A percentile compares a stretch with the other conserved stretches of the same genome.
These are phyloP conservation scores for Phoma sp. DNA, from an alignment of 2,329 filamentous ascomycete species.

Conservation along the genomic window DNA sequence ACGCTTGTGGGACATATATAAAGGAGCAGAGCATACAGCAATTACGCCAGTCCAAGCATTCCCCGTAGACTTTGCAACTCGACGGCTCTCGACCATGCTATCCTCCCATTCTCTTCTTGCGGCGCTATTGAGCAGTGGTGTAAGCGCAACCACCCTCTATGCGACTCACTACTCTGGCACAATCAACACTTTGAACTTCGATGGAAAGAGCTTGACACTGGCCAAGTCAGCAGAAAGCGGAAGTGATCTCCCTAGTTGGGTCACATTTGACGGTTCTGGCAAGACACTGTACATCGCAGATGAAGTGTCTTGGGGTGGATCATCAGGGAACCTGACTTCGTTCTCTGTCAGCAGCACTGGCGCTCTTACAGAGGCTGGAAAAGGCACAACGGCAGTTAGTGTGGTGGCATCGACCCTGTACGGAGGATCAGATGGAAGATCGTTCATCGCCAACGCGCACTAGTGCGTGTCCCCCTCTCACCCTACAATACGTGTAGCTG, in stretches of 20 bases:
- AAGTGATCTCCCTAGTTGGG: constrained; percentile 40
- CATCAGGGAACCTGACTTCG: constrained; percentile 31
- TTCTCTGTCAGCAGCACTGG: constrained; percentile 38
- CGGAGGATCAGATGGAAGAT: constrained; percentile 37
- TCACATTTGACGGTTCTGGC: constrained; percentile 38
- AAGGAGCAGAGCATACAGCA: too few species aligned
- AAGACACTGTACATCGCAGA: constrained; percentile 40
- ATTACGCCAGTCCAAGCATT: too few species aligned
- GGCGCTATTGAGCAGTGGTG: constrained; percentile 31
- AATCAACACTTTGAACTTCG: constrained; percentile 38
- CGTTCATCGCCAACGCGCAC: constrained; percentile 43
- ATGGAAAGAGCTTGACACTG: constrained; percentile 31
- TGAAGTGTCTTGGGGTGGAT: constrained; percentile 30
- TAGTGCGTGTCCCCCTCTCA: constrained; percentile 28
- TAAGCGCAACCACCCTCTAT: constrained; percentile 38
- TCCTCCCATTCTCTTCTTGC: constrained; percentile 24
- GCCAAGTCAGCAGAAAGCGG: constrained; percentile 27
- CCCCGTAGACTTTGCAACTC: too few species aligned
- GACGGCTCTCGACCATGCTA: constrained; percentile 9
- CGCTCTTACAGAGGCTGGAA: constrained; percentile 31
- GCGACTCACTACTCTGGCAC: constrained; percentile 43
- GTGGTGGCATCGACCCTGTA: constrained; percentile 39
- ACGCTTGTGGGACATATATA: too few species aligned
- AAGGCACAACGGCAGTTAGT: constrained; percentile 32
- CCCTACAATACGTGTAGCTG: neutral